These are phyloP conservation scores for Psilocybe cyanescens DNA, from an alignment of 768 basidiomycete species.

Conservation along the genomic window DNA sequence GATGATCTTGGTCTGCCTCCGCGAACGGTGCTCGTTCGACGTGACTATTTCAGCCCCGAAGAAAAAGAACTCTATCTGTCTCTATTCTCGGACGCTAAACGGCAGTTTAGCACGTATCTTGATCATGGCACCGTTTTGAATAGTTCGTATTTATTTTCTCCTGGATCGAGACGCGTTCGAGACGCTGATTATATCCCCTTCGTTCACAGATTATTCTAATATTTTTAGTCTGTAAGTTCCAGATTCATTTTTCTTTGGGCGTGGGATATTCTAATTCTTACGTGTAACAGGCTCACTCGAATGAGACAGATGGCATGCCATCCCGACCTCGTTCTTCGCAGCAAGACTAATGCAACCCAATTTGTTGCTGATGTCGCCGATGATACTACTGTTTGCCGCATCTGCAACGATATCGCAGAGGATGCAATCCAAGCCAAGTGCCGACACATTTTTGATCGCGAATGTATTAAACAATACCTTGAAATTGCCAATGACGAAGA, in stretches of 20 bases:
- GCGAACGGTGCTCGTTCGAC: conserved; percentile 83
- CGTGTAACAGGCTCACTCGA: conserved; percentile 73
- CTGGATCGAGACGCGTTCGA: background rate
- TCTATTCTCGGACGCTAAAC: conserved; percentile 89
- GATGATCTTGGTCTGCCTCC: conserved; percentile 97
- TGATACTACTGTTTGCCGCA: conserved; percentile 86
- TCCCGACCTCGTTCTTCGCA: conserved; percentile 90
- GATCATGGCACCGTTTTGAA: conserved; percentile 90
- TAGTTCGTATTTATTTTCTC: conserved; percentile 55
- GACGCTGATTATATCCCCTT: background rate
- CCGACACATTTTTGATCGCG: conserved; percentile 92
- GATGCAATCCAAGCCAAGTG: conserved; percentile 96
- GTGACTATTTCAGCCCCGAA: conserved; percentile 94
- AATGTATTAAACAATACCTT: conserved; percentile 94
- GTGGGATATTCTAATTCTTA: background rate
- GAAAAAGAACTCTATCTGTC: conserved; percentile 95
- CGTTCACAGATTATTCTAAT: conserved; percentile 79
- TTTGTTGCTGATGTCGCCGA: conserved; percentile 61
- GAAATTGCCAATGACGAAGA: conserved; percentile 70
- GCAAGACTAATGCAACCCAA: conserved; percentile 73
- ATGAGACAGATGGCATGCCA: conserved; percentile 97
- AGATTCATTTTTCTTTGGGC: background rate
- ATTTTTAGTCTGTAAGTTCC: conserved; percentile 75
- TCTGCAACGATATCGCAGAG: conserved; percentile 98
- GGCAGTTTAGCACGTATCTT: conserved; percentile 91